phyloP scores from a whole-genome alignment of 495 filamentous ascomycete genomes.

The Penicillium coffeae region DNA sequence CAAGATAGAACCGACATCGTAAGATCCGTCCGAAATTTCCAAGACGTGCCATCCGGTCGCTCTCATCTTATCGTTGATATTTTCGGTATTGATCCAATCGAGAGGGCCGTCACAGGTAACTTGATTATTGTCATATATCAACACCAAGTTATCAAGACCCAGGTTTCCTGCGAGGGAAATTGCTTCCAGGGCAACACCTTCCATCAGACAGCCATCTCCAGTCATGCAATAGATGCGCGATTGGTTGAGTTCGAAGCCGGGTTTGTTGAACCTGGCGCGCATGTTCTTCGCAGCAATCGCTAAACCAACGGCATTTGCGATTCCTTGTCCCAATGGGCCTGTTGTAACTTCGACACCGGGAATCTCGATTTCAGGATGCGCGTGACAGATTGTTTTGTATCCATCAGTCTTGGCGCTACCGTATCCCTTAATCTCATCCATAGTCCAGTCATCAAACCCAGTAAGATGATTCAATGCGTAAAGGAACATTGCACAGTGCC shows the following conservation, averaged over 20 bases:
- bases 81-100: too few species aligned
- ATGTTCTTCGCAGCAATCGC: conserved; percentile 58
- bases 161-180: conserved; percentile 54
- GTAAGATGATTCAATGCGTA: conserved; percentile 46
- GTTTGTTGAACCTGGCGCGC: conserved; percentile 50
- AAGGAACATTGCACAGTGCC: conserved; percentile 47
- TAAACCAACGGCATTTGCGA: conserved; percentile 57
- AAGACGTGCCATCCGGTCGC: conserved; percentile 48
- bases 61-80: conserved; percentile 49
- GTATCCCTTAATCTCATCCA: conserved; percentile 48
- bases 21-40: conserved; percentile 41
- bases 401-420: conserved; percentile 35
- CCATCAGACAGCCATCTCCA: conserved; percentile 57
- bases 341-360: conserved; percentile 54
- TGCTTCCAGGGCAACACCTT: conserved; percentile 57
- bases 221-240: conserved; percentile 55
- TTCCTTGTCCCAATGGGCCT: conserved; percentile 56
- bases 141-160: conserved; percentile 50
- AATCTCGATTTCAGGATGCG: conserved; percentile 50
- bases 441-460: conserved; percentile 49
- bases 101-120: too few species aligned
- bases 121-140: conserved; percentile 60
- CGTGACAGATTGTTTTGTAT: conserved; percentile 35
- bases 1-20: conserved; percentile 42
- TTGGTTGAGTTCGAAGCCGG: conserved; percentile 43